Evolutionary conservation across 2,329 filamentous ascomycete genomes (phyloP), one percentile per base, ranked within the genome.

Genomic region (Ascochyta koolunga): DNA sequence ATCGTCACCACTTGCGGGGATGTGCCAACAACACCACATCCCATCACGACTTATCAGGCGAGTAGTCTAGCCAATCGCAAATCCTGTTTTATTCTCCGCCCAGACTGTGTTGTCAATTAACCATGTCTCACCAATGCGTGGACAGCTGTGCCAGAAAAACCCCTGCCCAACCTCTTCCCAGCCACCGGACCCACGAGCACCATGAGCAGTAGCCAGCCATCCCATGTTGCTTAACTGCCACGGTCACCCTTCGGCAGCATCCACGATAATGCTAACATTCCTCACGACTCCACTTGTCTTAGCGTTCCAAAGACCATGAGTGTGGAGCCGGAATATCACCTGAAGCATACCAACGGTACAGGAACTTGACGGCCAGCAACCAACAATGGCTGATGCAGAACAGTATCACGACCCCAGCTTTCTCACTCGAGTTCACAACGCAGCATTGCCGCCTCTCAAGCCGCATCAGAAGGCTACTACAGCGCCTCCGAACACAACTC

Each of bases 391-490:
- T 64, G 43, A 69, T 50, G 13, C 22, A 27, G 11, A 39, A 33
- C 63, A 78, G 76, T 77, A 51, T 75, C 70, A 49, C 69, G 62
- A 54, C 76, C 77, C 13, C 73, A 69, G 49, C 64, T 79, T 33
- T 71, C 72, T 7, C 75, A 77, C 54, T 70, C 72, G 39, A 57
- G 61, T 48, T 81, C 79, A 3, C 72, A 77, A 58, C 78, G 78
- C 58, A 80, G 77, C 60, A 74, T 81, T 57, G 74, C 78, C 35
- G 79, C 77, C 21, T 79, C 77, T 18, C 74, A 81, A 58, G 74
- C 78, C 32, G 79, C 79, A 24, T 79, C 77, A 19, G 78, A 81
- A 65, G 78, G 80, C 66, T 82, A 80, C 73, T 81, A 79, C 69
- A 80, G 78, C 54, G 67, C 80, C 50, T 77, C 77, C 36, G 75